Percentiles rank a stretch among this genome's conserved stretches.
Evolutionary conservation across 2,329 filamentous ascomycete genomes (phyloP).

Genomic region (Penicillium sp.): DNA sequence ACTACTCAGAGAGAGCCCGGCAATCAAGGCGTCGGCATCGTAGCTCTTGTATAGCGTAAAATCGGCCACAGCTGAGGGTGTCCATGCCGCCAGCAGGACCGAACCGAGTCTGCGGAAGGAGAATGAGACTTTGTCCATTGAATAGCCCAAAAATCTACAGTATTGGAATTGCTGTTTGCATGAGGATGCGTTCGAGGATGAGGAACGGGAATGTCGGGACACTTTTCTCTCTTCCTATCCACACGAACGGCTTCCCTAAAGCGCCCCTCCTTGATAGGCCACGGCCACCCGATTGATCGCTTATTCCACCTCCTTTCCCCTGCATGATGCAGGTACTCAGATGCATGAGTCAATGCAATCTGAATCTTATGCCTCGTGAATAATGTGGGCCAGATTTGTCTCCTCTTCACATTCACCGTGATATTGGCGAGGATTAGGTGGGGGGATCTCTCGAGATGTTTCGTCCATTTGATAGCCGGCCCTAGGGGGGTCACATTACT

Average conservation of each 20-base stretch:
- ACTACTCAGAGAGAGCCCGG: neutral
- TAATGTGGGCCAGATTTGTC: neutral
- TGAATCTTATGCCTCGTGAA: neutral
- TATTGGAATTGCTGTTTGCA: neutral
- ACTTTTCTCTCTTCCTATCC: neutral
- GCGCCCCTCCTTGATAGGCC: neutral
- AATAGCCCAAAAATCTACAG: neutral
- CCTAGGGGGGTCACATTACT: neutral
- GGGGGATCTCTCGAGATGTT: neutral
- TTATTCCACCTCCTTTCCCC: neutral
- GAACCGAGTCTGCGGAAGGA: neutral
- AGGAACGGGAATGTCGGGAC: neutral
- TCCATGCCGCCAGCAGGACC: neutral
- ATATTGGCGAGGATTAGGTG: neutral
- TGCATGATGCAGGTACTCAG: neutral
- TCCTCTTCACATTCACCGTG: neutral
- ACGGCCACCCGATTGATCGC: neutral
- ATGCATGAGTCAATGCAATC: neutral
- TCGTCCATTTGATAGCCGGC: neutral
- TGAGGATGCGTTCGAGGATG: neutral
- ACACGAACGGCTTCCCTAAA: neutral
- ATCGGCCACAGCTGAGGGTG: neutral
- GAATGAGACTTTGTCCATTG: neutral
- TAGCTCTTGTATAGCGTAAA: neutral
- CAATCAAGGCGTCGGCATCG: slow-evolving; percentile 1